Base-by-base conservation (phyloP, 2,329 filamentous ascomycete genomes). In the Aspergillus quadricinctus region DNA sequence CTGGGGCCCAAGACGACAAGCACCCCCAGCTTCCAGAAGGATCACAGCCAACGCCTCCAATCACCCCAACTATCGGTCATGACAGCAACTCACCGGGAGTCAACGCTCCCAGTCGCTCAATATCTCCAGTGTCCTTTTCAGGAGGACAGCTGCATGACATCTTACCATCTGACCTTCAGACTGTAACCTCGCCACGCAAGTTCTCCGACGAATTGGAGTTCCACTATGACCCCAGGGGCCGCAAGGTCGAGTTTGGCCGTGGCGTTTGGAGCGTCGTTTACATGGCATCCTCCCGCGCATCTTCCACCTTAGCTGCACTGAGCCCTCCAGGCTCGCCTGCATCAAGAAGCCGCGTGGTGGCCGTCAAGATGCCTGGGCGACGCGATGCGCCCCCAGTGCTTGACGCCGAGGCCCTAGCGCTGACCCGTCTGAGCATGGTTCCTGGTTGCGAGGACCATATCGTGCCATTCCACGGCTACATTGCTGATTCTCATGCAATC, bases 181-280 rank as follows among this genome's bases (percentile, higher is more conserved):
- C 54, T 28, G 45, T 59, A 28, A 51, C 35, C 11, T 29, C 35
- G 6, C 66, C 69, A 5, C 57, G 66, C 10, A 65, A 68, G 25
- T 76, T 75, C 49, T 55, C 63, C 3, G 67, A 70, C 11, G 68
- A 70, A n/a, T 51, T 76, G 10, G 68, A 76, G 50, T 61, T 71
- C 19, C 66, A 66, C 21, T 59, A 55, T 49, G 69, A 71, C 52
- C 43, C 53, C 1, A 56, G 61, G n/a, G 70, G 69, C 17, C 63
- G 62, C 14, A 67, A 63, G 7, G 51, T 74, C 19, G 71, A 77
- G 53, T 78, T 75, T 52, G 78, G 78, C 25, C 70, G 69, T 40
- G 78, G 78, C 25, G 76, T 71, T 19, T 80, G 78, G 77, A 80
- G 78, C 58, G 72, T 71, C 19, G 78, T 80, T 19, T 78, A 76